These are phyloP conservation scores for Stromatinia cepivora DNA, from an alignment of 2,329 filamentous ascomycete genomes.

Conservation along the genomic window DNA sequence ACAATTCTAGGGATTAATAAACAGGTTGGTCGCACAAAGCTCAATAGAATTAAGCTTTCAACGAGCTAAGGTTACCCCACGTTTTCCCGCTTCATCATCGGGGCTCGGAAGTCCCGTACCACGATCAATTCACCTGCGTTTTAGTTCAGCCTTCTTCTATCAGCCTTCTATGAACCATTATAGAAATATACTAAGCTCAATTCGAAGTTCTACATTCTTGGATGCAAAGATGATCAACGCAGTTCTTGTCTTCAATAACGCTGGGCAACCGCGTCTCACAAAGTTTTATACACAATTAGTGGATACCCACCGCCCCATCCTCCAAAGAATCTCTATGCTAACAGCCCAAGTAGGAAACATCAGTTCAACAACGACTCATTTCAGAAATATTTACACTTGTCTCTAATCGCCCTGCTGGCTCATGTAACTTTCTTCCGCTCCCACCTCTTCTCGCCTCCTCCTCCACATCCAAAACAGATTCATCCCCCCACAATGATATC, in stretches of 20 bases:
- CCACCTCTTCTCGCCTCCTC: slow-evolving; percentile 65
- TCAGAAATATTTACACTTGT: slow-evolving; percentile 97
- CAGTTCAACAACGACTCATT: slow-evolving; percentile 94
- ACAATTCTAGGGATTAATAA: neutral
- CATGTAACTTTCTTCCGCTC: slow-evolving; percentile 93
- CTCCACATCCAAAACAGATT: slow-evolving; percentile 67
- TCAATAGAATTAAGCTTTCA: slow-evolving; percentile 13
- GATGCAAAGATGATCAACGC: slow-evolving; percentile 84
- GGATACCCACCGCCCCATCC: slow-evolving; percentile 34
- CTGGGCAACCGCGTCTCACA: slow-evolving; percentile 91
- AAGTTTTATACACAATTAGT: slow-evolving; percentile 99
- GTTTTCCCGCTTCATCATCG: slow-evolving; percentile 24
- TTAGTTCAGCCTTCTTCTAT: slow-evolving; percentile 15
- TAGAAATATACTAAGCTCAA: slow-evolving; percentile 9
- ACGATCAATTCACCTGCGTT: neutral
- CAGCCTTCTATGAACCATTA: slow-evolving; percentile 6
- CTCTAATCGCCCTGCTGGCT: slow-evolving; percentile 83
- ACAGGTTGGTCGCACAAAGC: neutral
- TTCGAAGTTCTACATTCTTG: neutral
- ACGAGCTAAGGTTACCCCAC: slow-evolving; percentile 26
- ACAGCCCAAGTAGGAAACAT: slow-evolving; percentile 70
- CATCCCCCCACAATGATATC: slow-evolving; percentile 73
- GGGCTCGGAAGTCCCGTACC: neutral
- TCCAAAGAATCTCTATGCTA: slow-evolving; percentile 19
- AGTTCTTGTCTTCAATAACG: slow-evolving; percentile 97